Evolutionary conservation across 2,329 filamentous ascomycete genomes (phyloP), one percentile per base, ranked within the genome.

Genomic region (Sporothrix phasma): DNA sequence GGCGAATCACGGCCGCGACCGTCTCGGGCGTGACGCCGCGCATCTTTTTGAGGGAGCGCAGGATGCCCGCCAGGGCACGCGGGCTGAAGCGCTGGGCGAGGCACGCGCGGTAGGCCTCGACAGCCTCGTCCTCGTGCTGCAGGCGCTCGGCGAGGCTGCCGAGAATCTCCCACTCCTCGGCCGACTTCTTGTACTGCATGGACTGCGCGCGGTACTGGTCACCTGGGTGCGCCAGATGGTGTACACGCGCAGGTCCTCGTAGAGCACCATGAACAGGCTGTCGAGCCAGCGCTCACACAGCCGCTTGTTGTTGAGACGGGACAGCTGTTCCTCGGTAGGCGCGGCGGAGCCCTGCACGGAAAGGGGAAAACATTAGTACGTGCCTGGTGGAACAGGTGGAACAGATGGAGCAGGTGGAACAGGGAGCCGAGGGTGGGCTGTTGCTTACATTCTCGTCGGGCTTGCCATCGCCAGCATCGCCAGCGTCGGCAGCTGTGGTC

Each of bases 181-280:
- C 89, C 0, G 89, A 94, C 78, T 97, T 99, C 77, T 94, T 94
- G 79, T 97, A 99, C 69, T 95, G 88, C 75, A 96, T 87, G 67
- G 93, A 89, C 75, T 97, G 93, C 62, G 93, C 90, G 24, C 90
- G 88, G 73, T 92, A 97, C 74, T 97, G 93, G 92, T 90, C 85
- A 97, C 94, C 74, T 99, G 94, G 0, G 94, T 97, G 64, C 94
- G 88, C 94, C 94, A 99, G 75, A 99, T 99, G 13, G 94, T 99
- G 79, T 99, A 99, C 53, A 99, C 93, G 59, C 94, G 90, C 19
- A 99, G 83, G 72, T 99, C 94, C 75, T 99, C 94, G 74, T 99
- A 99, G 2, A 99, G 82, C 0, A 97, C 94, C 94, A 99, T 99
- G 79, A 99, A 99, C 24, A 99, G 82, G 71, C 96, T 97, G 76